Base-by-base conservation (phyloP, 2,329 filamentous ascomycete genomes). In the Mycosphaerella sp. region DNA sequence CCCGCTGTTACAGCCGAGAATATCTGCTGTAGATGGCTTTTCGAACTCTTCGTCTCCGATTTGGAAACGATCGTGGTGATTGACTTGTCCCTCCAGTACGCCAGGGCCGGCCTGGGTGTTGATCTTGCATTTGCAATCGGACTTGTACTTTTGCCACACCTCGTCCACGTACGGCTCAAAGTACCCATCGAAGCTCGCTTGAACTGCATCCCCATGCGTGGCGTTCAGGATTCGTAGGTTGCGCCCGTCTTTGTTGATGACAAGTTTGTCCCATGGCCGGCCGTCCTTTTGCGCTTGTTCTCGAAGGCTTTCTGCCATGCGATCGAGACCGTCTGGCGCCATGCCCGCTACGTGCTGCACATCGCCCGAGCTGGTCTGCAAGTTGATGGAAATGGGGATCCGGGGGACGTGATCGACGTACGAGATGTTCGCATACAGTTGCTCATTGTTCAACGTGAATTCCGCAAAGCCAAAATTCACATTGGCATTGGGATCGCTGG, bases 1-100 rank as follows among this genome's bases (percentile, higher is more conserved):
- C 0, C 83, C 83, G 6, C 77, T 81, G 64, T 80, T 85, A 70
- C 84, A 87, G 31, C 79, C 80, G 59, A 87, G 80, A 55, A 89
- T 84, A 67, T 89, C 85, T 9, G 73, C 73, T 0, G 81, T 82
- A 3, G 71, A 77, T 0, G 85, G 85, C 56, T 79, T 76, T 1
- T 66, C 56, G 66, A 88, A 88, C 1, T 73, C 70, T 34, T 72
- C 70, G 7, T 70, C 65, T 1, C 72, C 71, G 48, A 83, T 77
- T 3, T 69, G 68, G 10, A 82, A 67, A 44, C 64, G 64, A 31
- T 69, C 66, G 7, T 60, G 58, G 26, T 69, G 62, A 8, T 65
- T 61, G 31, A 83, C 76, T n/a, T 67, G 67, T 21, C 80, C 83
- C 0, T 67, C 63, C 1, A 85, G 69, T 5, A 77, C 72, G 5